These are phyloP conservation scores for Postia placenta DNA, from an alignment of 768 basidiomycete genomes.

Conservation along the genomic window DNA sequence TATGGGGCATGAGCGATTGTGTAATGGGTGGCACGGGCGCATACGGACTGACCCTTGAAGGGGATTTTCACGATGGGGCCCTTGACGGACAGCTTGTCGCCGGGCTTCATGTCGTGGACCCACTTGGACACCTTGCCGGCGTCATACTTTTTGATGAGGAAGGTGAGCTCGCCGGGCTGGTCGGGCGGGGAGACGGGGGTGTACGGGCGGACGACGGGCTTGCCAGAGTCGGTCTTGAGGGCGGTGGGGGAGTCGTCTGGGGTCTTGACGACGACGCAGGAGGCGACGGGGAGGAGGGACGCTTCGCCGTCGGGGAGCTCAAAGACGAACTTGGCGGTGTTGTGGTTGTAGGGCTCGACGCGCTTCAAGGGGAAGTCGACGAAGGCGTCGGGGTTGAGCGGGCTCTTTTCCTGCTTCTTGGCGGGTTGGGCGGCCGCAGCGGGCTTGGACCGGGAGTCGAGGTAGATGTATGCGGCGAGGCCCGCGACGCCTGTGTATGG, in stretches of 20 bases:
- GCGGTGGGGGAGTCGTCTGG: conserved; percentile 48
- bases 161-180: conserved; percentile 63
- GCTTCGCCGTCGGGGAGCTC: conserved; percentile 74
- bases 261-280: conserved; percentile 72
- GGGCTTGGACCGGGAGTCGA: conserved; percentile 27
- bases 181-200: conserved; percentile 85
- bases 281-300: conserved; percentile 73
- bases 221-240: conserved; percentile 71
- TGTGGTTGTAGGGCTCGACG: conserved; percentile 88
- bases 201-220: conserved; percentile 86
- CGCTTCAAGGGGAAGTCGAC: conserved; percentile 79
- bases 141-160: conserved; percentile 85
- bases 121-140: conserved; percentile 80
- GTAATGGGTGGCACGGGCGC: not conserved
- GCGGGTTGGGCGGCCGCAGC: conserved; percentile 12
- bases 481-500: conserved; percentile 27
- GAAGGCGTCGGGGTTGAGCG: conserved; percentile 71
- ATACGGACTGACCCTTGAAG: conserved; percentile 56
- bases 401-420: conserved; percentile 47
- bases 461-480: conserved; percentile 41
- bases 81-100: conserved; percentile 81
- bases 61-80: conserved; percentile 87
- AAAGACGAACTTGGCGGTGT: conserved; percentile 81
- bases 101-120: conserved; percentile 75
- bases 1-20: not conserved